phyloP scores from a whole-genome alignment of 176 grass and related monocot genomes.

The Rhynchospora pubera region DNA sequence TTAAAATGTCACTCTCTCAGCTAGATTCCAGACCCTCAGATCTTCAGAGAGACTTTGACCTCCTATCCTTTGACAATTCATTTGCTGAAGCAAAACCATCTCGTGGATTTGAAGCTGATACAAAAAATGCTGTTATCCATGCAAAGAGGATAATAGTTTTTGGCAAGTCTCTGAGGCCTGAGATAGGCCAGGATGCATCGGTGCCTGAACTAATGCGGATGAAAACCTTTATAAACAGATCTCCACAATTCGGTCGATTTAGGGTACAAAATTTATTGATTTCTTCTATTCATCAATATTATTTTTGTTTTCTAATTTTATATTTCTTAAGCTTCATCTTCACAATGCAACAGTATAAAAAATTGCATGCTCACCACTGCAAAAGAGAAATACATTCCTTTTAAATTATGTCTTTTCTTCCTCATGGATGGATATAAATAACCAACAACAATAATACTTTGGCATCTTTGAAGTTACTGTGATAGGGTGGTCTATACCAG shows the following conservation, averaged over 20 bases:
- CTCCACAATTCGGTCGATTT: conserved; percentile 66
- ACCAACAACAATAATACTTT: no score
- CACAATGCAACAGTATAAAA: not conserved
- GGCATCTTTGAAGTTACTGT: not conserved
- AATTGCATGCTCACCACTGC: not conserved
- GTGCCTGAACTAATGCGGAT: conserved; percentile 55
- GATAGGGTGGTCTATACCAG: not conserved
- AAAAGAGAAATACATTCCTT: not conserved
- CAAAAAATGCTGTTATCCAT: conserved; percentile 58
- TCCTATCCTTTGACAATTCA: conserved; percentile 65
- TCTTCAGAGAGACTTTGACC: conserved; percentile 53
- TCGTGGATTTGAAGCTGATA: not conserved
- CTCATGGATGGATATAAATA: no score
- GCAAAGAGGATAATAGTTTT: conserved; percentile 85
- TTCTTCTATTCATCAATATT: not conserved
- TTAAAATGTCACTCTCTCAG: conserved; percentile 57
- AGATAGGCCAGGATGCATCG: conserved; percentile 51
- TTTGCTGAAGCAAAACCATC: conserved; percentile 36
- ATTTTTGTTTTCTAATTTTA: not conserved
- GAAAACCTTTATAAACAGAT: conserved; percentile 66
- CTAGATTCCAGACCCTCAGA: conserved; percentile 35
- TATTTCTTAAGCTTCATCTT: conserved; percentile 15
- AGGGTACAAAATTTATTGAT: conserved; percentile 43
- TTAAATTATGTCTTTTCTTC: no score
- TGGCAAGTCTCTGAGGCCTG: conserved; percentile 57